These are phyloP conservation scores for Podospora appendiculata DNA, from an alignment of 495 filamentous ascomycete genomes.

Conservation along the genomic window DNA sequence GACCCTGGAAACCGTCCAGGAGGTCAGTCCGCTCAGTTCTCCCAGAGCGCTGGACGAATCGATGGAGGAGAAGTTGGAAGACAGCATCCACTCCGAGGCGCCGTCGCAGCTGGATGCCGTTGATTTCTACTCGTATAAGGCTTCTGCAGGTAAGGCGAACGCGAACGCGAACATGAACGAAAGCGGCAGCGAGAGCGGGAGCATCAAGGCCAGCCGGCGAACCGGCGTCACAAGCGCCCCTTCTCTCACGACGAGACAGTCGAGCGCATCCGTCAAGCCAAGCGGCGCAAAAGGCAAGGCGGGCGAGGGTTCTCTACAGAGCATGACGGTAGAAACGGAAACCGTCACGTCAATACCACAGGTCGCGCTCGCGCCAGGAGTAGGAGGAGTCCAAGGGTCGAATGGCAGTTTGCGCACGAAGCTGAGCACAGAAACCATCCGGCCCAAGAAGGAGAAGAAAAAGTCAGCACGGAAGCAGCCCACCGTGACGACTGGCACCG, in stretches of 20 bases:
- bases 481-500: slow-evolving; percentile 60
- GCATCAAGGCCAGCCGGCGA: slow-evolving; percentile 28
- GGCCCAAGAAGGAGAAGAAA: slow-evolving; percentile 89
- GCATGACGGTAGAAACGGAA: slow-evolving; percentile 98
- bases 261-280: slow-evolving; percentile 36
- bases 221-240: slow-evolving; percentile 23
- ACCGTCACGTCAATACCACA: slow-evolving; percentile 89
- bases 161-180: slow-evolving; percentile 38
- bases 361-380: slow-evolving; percentile 65
- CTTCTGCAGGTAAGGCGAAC: slow-evolving; percentile 14
- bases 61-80: slow-evolving; percentile 41
- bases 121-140: slow-evolving; percentile 23
- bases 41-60: slow-evolving; percentile 46
- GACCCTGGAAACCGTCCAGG: slow-evolving; percentile 85
- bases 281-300: slow-evolving; percentile 45
- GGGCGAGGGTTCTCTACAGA: slow-evolving; percentile 69
- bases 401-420: slow-evolving; percentile 76
- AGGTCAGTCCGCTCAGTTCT: slow-evolving; percentile 74
- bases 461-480: slow-evolving; percentile 65
- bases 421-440: slow-evolving; percentile 86
- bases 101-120: slow-evolving; percentile 26
- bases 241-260: slow-evolving; percentile 34
- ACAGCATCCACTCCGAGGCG: slow-evolving; percentile 36
- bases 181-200: slow-evolving; percentile 56
- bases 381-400: slow-evolving; percentile 50